Evolutionary conservation across 805 yeast genomes (phyloP).

Genomic region (Blastobotrys terrestris): DNA sequence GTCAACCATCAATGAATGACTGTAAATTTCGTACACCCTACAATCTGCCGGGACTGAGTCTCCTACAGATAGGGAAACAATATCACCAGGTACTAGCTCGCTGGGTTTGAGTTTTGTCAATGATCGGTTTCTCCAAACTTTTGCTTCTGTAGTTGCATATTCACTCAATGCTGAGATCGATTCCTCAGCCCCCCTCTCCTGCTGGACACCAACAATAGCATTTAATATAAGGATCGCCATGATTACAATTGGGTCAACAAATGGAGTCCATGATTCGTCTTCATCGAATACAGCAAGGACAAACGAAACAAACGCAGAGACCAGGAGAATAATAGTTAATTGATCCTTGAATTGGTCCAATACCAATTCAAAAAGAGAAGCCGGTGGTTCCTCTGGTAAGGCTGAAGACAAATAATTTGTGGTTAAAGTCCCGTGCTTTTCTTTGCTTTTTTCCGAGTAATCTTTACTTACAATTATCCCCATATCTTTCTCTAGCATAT

Average conservation of each 20-base stretch:
- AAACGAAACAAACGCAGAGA: constrained; percentile 79
- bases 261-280: constrained; percentile 51
- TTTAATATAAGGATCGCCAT: constrained; percentile 77
- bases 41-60: constrained; percentile 90
- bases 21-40: constrained; percentile 79
- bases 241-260: constrained; percentile 44
- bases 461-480: constrained; percentile 14
- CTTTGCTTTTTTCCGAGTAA: too few relatives aligned
- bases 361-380: constrained; percentile 32
- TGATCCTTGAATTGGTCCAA: constrained; percentile 64
- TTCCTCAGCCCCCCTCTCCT: constrained; percentile 90
- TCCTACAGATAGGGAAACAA: constrained; percentile 88
- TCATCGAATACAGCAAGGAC: constrained; percentile 91
- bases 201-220: constrained; percentile 92
- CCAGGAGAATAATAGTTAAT: constrained; percentile 75
- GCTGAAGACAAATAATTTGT: constrained; percentile 15
- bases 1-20: constrained; percentile 81
- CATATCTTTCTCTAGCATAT: constrained; percentile 15
- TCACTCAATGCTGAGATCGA: constrained; percentile 85
- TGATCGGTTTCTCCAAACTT: constrained; percentile 72
- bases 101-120: constrained; percentile 73
- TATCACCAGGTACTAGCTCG: constrained; percentile 94
- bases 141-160: constrained; percentile 88
- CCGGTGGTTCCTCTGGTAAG: constrained; percentile 34
- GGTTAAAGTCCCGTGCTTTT: background rate